A percentile compares a stretch with the other conserved stretches of the same genome.
Conservation (phyloP, 192 early-diverging fungal genomes). For the Pilaira anomala region DNA sequence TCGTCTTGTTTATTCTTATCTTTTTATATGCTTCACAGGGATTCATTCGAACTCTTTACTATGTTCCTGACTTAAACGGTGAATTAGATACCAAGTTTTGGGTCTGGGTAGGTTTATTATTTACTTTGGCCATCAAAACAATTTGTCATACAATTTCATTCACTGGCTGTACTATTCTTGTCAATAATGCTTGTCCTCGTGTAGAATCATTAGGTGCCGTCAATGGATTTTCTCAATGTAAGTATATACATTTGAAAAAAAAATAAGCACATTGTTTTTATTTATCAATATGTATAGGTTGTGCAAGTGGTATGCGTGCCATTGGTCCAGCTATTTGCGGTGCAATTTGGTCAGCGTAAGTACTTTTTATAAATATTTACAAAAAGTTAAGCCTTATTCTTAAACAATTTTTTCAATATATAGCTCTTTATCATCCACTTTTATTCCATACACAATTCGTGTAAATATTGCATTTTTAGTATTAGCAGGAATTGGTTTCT, state of each 20-base stretch:
- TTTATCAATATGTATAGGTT: conserved; percentile 4
- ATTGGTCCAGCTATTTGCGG: conserved; percentile 52
- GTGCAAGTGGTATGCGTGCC: conserved; percentile 33
- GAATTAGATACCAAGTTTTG: conserved; percentile 19
- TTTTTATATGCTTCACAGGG: conserved; percentile 22
- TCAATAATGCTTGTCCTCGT: conserved; percentile 47
- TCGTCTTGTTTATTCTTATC: conserved; percentile 20
- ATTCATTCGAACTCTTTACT: conserved; percentile 23
- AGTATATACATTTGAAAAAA: neutral
- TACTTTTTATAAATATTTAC: neutral
- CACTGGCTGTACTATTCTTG: conserved; percentile 44
- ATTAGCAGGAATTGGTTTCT: neutral
- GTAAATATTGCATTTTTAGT: conserved; percentile 1
- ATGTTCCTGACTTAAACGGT: conserved; percentile 25
- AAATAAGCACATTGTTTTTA: neutral
- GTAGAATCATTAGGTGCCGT: conserved; percentile 47
- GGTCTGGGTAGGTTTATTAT: conserved; percentile 29
- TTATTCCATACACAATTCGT: conserved; percentile 14
- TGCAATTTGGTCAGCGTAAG: conserved; percentile 42
- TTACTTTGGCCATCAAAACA: conserved; percentile 20
- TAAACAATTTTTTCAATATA: neutral
- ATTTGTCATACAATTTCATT: conserved; percentile 30
- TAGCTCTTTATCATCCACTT: conserved; percentile 9
- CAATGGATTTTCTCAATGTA: conserved; percentile 54
- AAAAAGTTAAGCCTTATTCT: neutral